Percentiles rank a stretch among this genome's conserved stretches.
Evolutionary conservation across 768 basidiomycete species (phyloP).

Genomic region (Podaxis sp.): DNA sequence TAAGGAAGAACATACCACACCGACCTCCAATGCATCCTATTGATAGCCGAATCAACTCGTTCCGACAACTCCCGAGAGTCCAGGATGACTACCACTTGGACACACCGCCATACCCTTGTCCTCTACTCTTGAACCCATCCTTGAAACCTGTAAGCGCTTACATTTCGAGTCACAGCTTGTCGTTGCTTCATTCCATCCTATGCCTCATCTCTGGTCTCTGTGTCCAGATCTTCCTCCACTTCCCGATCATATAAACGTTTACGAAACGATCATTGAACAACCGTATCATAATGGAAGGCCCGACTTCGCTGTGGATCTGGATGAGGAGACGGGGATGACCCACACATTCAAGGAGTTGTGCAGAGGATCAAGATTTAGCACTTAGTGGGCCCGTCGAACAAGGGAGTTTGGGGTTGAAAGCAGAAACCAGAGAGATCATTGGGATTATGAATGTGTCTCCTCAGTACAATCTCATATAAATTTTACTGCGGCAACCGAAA

Average conservation of each 20-base stretch:
- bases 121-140: too few relatives aligned
- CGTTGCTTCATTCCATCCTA: slow-evolving; percentile 16
- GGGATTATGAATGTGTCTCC: slow-evolving; percentile 67
- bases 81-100: too few relatives aligned
- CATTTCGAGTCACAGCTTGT: too few relatives aligned
- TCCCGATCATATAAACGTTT: slow-evolving; percentile 49
- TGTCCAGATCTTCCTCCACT: slow-evolving; percentile 44
- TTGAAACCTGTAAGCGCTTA: too few relatives aligned
- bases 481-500: background rate
- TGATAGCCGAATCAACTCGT: too few relatives aligned
- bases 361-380: slow-evolving; percentile 48
- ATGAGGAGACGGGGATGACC: slow-evolving; percentile 44
- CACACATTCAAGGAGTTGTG: slow-evolving; percentile 45
- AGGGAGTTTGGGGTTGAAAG: slow-evolving; percentile 52
- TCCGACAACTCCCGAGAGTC: too few relatives aligned
- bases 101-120: too few relatives aligned
- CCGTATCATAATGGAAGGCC: slow-evolving; percentile 49
- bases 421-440: slow-evolving; percentile 48
- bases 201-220: slow-evolving; percentile 51
- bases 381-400: slow-evolving; percentile 36
- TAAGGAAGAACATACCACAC: too few relatives aligned
- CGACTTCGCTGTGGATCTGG: slow-evolving; percentile 50
- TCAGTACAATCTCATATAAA: slow-evolving; percentile 35
- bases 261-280: slow-evolving; percentile 49
- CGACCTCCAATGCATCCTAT: too few relatives aligned